Conservation (phyloP, 2,329 filamentous ascomycete species). For the Claviceps arundinis region DNA sequence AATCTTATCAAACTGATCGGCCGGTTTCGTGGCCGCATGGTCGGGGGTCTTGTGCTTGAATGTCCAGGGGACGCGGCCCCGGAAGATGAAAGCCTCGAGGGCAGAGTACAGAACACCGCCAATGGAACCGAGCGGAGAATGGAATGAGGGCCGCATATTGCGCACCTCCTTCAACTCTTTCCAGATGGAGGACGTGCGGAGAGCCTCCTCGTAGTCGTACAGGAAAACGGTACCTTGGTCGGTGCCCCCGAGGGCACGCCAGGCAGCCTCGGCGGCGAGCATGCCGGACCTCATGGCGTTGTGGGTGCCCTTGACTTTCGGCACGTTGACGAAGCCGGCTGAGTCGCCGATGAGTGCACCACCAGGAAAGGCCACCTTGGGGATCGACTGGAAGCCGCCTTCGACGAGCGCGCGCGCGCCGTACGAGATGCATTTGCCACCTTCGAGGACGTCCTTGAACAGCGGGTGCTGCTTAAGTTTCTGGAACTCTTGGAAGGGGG, state of each 20-base stretch:
- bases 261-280: conserved; percentile 86
- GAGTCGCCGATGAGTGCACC: conserved; percentile 93
- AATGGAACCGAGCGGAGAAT: conserved; percentile 72
- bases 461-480: conserved; percentile 97
- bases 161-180: conserved; percentile 87
- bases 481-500: conserved; percentile 92
- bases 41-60: conserved; percentile 73
- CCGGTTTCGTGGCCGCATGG: conserved; percentile 63
- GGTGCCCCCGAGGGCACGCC: conserved; percentile 49
- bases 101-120: conserved; percentile 89
- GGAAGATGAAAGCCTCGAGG: conserved; percentile 76
- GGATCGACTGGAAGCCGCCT: conserved; percentile 94
- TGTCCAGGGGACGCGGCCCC: conserved; percentile 83
- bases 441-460: conserved; percentile 76
- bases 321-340: conserved; percentile 91
- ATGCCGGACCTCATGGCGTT: conserved; percentile 97
- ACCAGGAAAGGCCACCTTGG: conserved; percentile 91
- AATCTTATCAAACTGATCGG: conserved; percentile 73
- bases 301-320: conserved; percentile 97
- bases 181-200: conserved; percentile 82
- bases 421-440: conserved; percentile 95
- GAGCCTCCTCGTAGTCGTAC: conserved; percentile 82
- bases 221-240: conserved; percentile 69
- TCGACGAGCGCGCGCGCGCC: conserved; percentile 84
- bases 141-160: conserved; percentile 95